Conservation (phyloP, 208 protist genomes). For the Wallacemonas sp. region DNA sequence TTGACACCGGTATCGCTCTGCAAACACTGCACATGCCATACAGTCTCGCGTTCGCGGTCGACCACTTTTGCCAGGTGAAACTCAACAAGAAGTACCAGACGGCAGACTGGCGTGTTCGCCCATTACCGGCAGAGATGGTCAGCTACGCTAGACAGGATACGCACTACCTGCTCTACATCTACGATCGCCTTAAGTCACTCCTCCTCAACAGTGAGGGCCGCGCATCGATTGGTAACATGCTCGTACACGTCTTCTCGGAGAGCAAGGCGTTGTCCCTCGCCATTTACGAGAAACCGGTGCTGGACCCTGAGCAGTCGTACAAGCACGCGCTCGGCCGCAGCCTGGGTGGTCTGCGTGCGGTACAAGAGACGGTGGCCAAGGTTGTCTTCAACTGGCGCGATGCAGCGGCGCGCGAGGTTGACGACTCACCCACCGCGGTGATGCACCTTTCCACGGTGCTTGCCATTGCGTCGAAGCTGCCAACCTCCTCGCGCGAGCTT, state of each 20-base stretch:
- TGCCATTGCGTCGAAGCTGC: conserved; percentile 81
- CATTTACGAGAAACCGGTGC: conserved; percentile 91
- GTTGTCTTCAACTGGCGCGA: conserved; percentile 88
- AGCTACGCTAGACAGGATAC: conserved; percentile 98
- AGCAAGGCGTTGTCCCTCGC: conserved; percentile 82
- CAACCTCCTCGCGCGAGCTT: conserved; percentile 63
- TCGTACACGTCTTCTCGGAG: conserved; percentile 83
- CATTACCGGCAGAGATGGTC: conserved; percentile 96
- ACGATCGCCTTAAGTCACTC: conserved; percentile 88
- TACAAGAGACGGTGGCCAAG: conserved; percentile 61
- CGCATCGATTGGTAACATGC: conserved; percentile 77
- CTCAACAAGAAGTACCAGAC: conserved; percentile 98
- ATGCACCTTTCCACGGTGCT: conserved; percentile 77
- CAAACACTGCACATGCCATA: conserved; percentile 90
- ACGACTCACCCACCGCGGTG: conserved; percentile 84
- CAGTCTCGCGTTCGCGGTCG: conserved; percentile 94
- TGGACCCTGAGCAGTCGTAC: conserved; percentile 74
- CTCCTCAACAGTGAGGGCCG: conserved; percentile 78
- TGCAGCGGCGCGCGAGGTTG: conserved; percentile 61
- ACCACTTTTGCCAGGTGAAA: conserved; percentile 93
- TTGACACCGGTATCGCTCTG: conserved; percentile 97
- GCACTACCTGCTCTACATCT: conserved; percentile 98
- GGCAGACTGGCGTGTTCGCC: conserved; percentile 98
- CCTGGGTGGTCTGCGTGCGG: conserved; percentile 55
- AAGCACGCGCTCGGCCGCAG: conserved; percentile 66